These are phyloP conservation scores for Leccinum sublutescens DNA, from an alignment of 768 basidiomycete genomes.

Conservation along the genomic window DNA sequence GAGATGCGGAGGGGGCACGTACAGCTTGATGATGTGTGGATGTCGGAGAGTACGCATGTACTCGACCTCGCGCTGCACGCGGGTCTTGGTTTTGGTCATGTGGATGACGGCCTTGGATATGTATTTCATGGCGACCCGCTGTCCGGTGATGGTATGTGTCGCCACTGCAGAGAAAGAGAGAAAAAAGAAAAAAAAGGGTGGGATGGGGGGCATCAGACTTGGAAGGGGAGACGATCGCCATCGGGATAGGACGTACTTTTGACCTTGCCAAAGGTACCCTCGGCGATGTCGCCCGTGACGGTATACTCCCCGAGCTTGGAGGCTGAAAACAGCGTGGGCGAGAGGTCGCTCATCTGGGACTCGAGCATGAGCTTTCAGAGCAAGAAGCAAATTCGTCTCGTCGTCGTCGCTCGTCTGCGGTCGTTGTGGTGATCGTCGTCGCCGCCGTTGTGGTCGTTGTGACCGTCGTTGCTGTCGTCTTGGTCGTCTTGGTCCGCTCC, in stretches of 20 bases:
- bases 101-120: conserved; percentile 94
- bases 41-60: conserved; percentile 94
- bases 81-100: conserved; percentile 84
- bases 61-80: conserved; percentile 94
- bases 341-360: conserved; percentile 26
- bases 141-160: conserved; percentile 62
- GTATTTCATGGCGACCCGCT: conserved; percentile 97
- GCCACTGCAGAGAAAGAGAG: background rate
- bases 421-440: background rate
- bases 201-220: conserved; percentile 15
- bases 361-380: background rate
- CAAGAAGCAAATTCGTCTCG: background rate
- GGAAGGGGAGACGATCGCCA: conserved; percentile 15
- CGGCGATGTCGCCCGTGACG: conserved; percentile 84
- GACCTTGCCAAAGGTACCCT: conserved; percentile 98
- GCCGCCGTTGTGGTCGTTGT: conserved; percentile 15
- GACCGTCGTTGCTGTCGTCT: conserved; percentile 1
- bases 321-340: conserved; percentile 44
- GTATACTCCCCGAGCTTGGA: conserved; percentile 90
- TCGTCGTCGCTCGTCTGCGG: conserved; percentile 13
- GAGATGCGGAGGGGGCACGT: conserved; percentile 24
- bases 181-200: background rate
- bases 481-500: conserved; percentile 1
- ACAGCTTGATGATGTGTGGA: conserved; percentile 98
- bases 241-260: conserved; percentile 69